Percentiles rank a stretch among this genome's conserved stretches.
Evolutionary conservation across 768 basidiomycete species (phyloP).

Genomic region (Russula dissimulans): DNA sequence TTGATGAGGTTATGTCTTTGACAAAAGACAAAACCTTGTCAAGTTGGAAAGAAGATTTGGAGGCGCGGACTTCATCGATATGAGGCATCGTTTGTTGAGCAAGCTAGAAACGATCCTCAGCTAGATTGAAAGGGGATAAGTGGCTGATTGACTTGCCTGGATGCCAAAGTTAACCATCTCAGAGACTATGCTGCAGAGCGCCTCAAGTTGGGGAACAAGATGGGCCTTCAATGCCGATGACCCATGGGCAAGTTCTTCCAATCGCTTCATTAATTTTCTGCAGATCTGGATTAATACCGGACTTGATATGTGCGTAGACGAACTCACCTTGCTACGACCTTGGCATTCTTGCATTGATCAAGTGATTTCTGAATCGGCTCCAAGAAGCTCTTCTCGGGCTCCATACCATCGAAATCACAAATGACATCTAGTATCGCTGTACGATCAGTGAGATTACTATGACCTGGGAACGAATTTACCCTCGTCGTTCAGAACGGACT

Average conservation of each 20-base stretch:
- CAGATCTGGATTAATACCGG: not conserved
- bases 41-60: constrained; percentile 73
- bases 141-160: constrained; percentile 42
- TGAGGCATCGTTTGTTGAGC: constrained; percentile 87
- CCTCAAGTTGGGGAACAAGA: constrained; percentile 64
- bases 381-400: constrained; percentile 69
- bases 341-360: constrained; percentile 74
- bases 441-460: not conserved
- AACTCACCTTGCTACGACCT: constrained; percentile 56
- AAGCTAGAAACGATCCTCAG: constrained; percentile 40
- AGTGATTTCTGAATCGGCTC: constrained; percentile 75
- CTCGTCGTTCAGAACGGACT: constrained; percentile 63
- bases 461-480: constrained; percentile 35
- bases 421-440: constrained; percentile 44
- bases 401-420: constrained; percentile 64
- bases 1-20: constrained; percentile 62
- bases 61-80: constrained; percentile 66
- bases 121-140: not conserved
- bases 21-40: constrained; percentile 60
- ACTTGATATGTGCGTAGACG: not conserved
- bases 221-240: constrained; percentile 63
- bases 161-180: constrained; percentile 89
- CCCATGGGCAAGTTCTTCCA: constrained; percentile 71
- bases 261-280: constrained; percentile 80
- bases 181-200: constrained; percentile 60